A percentile compares a stretch with the other conserved stretches of the same genome.
phyloP scores from a whole-genome alignment of 768 basidiomycete genomes.

The Lactifluus hygrophoroides region DNA sequence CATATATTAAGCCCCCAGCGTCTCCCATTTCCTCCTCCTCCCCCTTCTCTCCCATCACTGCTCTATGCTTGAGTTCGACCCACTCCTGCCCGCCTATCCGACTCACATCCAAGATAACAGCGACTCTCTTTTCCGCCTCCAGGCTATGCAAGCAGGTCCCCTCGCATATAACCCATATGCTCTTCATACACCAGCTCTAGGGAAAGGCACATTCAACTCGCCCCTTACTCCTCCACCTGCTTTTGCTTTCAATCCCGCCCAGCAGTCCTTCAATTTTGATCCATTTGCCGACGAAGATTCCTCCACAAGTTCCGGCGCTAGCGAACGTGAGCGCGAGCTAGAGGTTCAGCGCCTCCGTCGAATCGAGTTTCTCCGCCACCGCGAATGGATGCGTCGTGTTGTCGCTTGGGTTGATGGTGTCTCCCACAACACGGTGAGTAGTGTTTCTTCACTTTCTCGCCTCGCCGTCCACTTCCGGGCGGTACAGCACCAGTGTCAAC shows the following conservation, averaged over 20 bases:
- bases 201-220: neutral
- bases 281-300: slow-evolving; percentile 20
- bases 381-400: slow-evolving; percentile 22
- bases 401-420: slow-evolving; percentile 20
- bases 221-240: neutral
- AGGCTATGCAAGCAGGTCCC: slow-evolving; percentile 6
- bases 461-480: neutral
- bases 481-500: neutral
- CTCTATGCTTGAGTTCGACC: slow-evolving; percentile 14
- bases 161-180: slow-evolving; percentile 6
- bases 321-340: slow-evolving; percentile 6
- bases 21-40: neutral
- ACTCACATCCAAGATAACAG: slow-evolving; percentile 2
- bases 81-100: slow-evolving; percentile 1
- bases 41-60: neutral
- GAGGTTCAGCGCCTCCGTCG: slow-evolving; percentile 15
- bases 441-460: neutral
- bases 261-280: slow-evolving; percentile 18
- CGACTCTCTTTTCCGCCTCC: neutral
- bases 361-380: slow-evolving; percentile 18
- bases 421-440: slow-evolving; percentile 14
- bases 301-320: slow-evolving; percentile 11
- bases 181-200: neutral
- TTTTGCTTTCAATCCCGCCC: neutral
- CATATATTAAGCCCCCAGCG: slow-evolving; percentile 14